Conservation (phyloP, 495 filamentous ascomycete species). For the Pyrenula aspistea region DNA sequence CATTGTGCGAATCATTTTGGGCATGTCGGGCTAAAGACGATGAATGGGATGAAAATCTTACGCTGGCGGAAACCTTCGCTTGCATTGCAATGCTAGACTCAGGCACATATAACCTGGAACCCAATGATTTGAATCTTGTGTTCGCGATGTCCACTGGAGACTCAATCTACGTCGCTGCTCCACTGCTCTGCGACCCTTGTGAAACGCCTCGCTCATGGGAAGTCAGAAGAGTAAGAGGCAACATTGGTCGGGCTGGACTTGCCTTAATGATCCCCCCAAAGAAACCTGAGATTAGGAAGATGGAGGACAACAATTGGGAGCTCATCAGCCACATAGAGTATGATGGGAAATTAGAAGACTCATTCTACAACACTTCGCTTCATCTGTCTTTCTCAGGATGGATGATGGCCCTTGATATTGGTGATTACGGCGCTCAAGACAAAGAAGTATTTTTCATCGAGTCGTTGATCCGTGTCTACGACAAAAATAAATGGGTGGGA, state of each 20-base stretch:
- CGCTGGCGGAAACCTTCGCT: too few relatives aligned
- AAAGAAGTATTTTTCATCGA: conserved; percentile 9
- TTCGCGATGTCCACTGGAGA: conserved; percentile 20
- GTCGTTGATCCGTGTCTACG: conserved; percentile 17
- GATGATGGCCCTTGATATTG: conserved; percentile 11
- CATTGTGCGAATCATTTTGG: too few relatives aligned
- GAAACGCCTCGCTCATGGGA: background rate
- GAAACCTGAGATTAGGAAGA: conserved; percentile 4
- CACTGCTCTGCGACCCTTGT: conserved; percentile 16
- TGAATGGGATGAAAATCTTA: too few relatives aligned
- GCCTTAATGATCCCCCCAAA: conserved; percentile 15
- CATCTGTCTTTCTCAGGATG: conserved; percentile 27
- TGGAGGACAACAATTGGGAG: conserved; percentile 7
- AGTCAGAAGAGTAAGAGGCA: conserved; percentile 16
- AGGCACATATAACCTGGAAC: conserved; percentile 10
- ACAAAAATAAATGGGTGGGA: conserved; percentile 22
- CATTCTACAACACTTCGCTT: conserved; percentile 22
- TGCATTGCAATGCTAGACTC: conserved; percentile 14
- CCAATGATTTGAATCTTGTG: conserved; percentile 8
- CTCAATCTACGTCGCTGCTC: conserved; percentile 17
- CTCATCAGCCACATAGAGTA: conserved; percentile 16
- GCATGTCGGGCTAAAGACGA: too few relatives aligned
- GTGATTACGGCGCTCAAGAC: background rate
- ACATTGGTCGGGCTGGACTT: conserved; percentile 21
- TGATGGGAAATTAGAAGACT: conserved; percentile 14